A percentile compares a stretch with the other conserved stretches of the same genome.
Evolutionary conservation across 768 basidiomycete genomes (phyloP).

Genomic region (Thelephora aurantiotincta): DNA sequence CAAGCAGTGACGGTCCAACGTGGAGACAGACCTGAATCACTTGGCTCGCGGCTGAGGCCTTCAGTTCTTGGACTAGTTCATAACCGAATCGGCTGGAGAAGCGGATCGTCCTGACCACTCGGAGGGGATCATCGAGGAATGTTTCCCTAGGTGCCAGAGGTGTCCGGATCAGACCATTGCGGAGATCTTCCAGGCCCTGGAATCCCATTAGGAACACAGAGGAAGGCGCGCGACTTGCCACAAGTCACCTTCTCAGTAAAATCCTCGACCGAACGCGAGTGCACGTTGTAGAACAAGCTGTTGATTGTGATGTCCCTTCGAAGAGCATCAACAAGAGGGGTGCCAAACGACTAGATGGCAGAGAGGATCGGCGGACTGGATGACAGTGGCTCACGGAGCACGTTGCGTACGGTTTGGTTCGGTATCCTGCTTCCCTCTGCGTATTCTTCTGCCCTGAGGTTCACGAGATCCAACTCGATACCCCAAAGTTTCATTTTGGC

Average conservation of each 20-base stretch:
- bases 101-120: conserved; percentile 80
- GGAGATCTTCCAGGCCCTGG: conserved; percentile 79
- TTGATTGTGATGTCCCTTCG: conserved; percentile 94
- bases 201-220: too few species aligned
- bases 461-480: conserved; percentile 85
- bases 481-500: conserved; percentile 73
- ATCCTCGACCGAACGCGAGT: conserved; percentile 77
- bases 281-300: conserved; percentile 90
- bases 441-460: conserved; percentile 87
- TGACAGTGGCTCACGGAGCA: background rate
- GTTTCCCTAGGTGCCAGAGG: conserved; percentile 80
- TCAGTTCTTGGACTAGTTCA: conserved; percentile 52
- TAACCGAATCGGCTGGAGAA: conserved; percentile 91
- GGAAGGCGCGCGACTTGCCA: background rate
- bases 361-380: background rate
- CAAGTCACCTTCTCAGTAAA: conserved; percentile 53
- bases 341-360: conserved; percentile 63
- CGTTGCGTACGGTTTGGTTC: conserved; percentile 52
- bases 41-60: conserved; percentile 43
- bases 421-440: conserved; percentile 82
- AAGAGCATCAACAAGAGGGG: conserved; percentile 81
- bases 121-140: conserved; percentile 86
- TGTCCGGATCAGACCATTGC: conserved; percentile 67
- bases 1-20: background rate
- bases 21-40: conserved; percentile 41